Conservation (phyloP, 163 green algal genomes). For the Scenedesmus sp. region DNA sequence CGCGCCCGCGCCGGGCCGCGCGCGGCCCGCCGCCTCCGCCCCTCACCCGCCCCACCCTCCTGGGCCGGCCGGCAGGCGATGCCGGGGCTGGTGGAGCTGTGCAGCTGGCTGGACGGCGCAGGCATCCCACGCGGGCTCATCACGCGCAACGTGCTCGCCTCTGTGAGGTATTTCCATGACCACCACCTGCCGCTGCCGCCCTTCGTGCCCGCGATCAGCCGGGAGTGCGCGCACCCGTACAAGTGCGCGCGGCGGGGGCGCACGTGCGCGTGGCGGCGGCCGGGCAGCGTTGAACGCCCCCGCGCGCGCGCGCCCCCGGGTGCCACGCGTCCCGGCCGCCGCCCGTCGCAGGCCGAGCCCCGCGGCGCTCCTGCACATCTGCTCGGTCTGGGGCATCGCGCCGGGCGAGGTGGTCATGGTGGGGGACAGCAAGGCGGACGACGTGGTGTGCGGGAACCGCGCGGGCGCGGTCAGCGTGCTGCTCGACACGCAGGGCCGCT, state of each 20-base stretch:
- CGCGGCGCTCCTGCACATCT: constrained; percentile 72
- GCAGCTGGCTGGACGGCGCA: constrained; percentile 42
- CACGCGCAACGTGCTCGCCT: constrained; percentile 56
- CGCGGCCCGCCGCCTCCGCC: no score
- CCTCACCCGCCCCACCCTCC: neutral
- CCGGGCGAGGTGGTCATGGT: constrained; percentile 66
- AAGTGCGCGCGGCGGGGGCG: constrained; percentile 50
- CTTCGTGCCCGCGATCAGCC: constrained; percentile 62
- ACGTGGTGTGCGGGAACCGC: constrained; percentile 65
- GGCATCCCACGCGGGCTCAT: constrained; percentile 55
- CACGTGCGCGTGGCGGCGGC: neutral
- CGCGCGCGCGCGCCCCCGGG: constrained; percentile 30
- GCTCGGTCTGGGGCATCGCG: constrained; percentile 59
- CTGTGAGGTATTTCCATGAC: constrained; percentile 57
- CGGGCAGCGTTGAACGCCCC: neutral
- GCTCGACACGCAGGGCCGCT: constrained; percentile 52
- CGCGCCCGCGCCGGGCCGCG: no score
- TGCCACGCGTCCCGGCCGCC: no score
- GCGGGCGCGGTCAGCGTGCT: constrained; percentile 69
- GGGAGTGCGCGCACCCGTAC: constrained; percentile 66
- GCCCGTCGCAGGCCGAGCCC: constrained; percentile 62
- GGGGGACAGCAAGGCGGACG: constrained; percentile 53
- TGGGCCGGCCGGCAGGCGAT: constrained; percentile 48
- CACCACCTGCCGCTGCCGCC: constrained; percentile 50
- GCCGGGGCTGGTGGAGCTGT: constrained; percentile 56